Evolutionary conservation across 805 yeast genomes (phyloP).

Genomic region (Teunomyces lycoperdinae): DNA sequence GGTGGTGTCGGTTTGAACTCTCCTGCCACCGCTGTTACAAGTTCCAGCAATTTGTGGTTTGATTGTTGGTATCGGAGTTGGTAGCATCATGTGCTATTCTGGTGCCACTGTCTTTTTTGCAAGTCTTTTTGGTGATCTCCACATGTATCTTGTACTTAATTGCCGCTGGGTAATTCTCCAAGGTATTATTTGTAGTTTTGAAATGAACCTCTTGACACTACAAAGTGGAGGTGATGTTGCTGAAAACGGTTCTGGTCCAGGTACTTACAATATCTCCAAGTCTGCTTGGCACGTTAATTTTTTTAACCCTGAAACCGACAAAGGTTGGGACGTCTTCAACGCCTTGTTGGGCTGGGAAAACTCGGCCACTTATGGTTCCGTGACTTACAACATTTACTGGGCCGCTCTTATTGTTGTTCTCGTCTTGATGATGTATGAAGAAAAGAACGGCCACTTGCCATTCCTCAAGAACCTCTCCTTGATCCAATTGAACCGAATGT

Average conservation of each 20-base stretch:
- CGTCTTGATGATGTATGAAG: constrained; percentile 20
- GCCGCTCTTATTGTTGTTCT: constrained; percentile 15
- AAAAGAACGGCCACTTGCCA: constrained; percentile 25
- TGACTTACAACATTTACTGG: constrained; percentile 27
- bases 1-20: constrained; percentile 83
- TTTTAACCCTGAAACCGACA: constrained; percentile 23
- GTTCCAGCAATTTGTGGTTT: constrained; percentile 23
- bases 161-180: constrained; percentile 25
- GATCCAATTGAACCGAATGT: constrained; percentile 66
- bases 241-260: constrained; percentile 25
- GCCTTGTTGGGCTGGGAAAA: constrained; percentile 28
- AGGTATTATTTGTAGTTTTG: constrained; percentile 23
- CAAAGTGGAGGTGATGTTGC: constrained; percentile 26
- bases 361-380: constrained; percentile 25
- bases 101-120: constrained; percentile 22
- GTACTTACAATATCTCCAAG: constrained; percentile 22
- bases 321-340: constrained; percentile 27
- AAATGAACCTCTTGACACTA: constrained; percentile 12
- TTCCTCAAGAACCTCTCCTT: constrained; percentile 14
- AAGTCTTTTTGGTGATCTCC: constrained; percentile 23
- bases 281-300: constrained; percentile 28
- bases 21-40: constrained; percentile 25
- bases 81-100: constrained; percentile 20
- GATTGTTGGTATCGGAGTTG: constrained; percentile 20
- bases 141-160: constrained; percentile 24